Conservation (phyloP, 176 grass and related monocot genomes). For the Thalia dealbata region DNA sequence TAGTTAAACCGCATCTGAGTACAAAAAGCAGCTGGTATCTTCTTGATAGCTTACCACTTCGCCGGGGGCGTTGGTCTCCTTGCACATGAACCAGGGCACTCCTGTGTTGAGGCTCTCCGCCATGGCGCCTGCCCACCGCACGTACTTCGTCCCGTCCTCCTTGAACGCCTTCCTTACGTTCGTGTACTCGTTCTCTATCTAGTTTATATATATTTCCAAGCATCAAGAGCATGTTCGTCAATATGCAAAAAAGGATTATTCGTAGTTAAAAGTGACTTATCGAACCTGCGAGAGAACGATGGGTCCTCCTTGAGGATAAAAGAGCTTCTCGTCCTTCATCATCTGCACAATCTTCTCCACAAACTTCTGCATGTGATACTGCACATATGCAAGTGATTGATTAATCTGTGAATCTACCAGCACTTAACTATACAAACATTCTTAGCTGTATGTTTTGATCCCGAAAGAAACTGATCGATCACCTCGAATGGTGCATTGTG, state of each 20-base stretch:
- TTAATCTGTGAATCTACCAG: neutral
- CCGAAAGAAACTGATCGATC: neutral
- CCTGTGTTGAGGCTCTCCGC: constrained; percentile 30
- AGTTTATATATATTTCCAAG: neutral
- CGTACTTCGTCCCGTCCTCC: constrained; percentile 44
- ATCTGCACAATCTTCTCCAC: constrained; percentile 38
- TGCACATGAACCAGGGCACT: constrained; percentile 91
- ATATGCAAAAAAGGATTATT: too few relatives aligned
- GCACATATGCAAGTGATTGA: neutral
- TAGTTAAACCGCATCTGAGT: neutral
- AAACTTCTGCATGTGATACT: constrained; percentile 63
- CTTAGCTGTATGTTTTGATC: too few relatives aligned
- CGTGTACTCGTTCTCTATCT: constrained; percentile 96
- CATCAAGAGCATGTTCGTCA: neutral
- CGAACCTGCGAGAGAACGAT: constrained; percentile 79
- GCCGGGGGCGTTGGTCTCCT: constrained; percentile 64
- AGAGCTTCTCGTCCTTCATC: constrained; percentile 75
- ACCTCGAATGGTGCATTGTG: constrained; percentile 84
- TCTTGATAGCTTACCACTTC: constrained; percentile 38
- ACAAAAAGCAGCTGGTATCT: too few relatives aligned
- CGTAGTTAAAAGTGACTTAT: too few relatives aligned
- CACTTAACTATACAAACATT: neutral
- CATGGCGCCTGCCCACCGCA: constrained; percentile 63
- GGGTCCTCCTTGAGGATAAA: constrained; percentile 72
- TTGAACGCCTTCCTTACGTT: constrained; percentile 41